Conservation (phyloP, 208 protist species). For the Entamoeba histolytica region DNA sequence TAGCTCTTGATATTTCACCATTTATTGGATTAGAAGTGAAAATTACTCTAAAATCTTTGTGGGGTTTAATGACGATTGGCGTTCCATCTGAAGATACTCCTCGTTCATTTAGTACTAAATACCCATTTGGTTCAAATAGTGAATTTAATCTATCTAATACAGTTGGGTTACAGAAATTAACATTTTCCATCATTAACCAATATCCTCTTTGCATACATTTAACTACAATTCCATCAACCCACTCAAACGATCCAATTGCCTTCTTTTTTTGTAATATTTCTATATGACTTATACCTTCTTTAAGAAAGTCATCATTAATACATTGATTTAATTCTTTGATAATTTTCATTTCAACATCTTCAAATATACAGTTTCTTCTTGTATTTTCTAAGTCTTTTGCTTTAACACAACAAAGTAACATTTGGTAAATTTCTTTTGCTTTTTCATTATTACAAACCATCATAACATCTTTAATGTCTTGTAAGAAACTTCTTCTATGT, state of each 20-base stretch:
- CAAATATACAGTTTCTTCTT: neutral
- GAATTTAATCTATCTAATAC: slow-evolving; percentile 97
- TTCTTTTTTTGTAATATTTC: slow-evolving; percentile 15
- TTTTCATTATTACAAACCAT: neutral
- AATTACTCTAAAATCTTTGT: neutral
- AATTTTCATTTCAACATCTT: neutral
- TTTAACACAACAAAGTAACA: neutral
- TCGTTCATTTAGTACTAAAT: neutral
- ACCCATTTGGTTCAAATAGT: slow-evolving; percentile 82
- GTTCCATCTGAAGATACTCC: neutral
- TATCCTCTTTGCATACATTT: slow-evolving; percentile 61
- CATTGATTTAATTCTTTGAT: neutral
- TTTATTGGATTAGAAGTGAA: neutral
- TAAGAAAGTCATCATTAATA: neutral
- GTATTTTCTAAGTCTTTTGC: neutral
- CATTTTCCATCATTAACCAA: slow-evolving; percentile 97
- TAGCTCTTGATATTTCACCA: neutral
- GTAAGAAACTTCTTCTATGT: neutral
- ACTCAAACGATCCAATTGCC: slow-evolving; percentile 80
- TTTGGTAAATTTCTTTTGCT: neutral
- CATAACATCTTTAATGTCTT: neutral
- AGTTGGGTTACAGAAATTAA: slow-evolving; percentile 90
- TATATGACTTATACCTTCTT: neutral
- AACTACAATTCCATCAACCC: slow-evolving; percentile 89
- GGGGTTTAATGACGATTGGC: neutral